Base-by-base conservation (phyloP, 1,284 basidiomycete genomes). In the Tylopilus sp. region DNA sequence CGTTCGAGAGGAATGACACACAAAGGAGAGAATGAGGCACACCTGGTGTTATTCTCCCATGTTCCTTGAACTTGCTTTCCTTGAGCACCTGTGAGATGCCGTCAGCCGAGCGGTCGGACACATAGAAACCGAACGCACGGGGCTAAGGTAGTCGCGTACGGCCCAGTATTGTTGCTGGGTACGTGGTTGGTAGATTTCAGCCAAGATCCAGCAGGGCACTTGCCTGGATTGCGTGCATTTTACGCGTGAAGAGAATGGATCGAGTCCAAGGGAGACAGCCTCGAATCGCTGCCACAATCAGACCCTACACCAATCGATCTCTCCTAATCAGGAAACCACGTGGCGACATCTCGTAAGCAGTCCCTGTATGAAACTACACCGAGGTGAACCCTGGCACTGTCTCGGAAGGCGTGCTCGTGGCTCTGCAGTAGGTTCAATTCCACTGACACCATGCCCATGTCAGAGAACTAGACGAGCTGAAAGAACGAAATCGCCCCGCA, bases 41-140 rank as follows among this genome's bases (percentile, higher is more conserved):
- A 96, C 93, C 94, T 55, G 94, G 95, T 15, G 91, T 97, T 64
- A 97, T 96, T 48, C 95, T 78, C 11, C 96, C 96, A 65, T 97
- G 92, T 70, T 99, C 96, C 70, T 97, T 98, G 78, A 99, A 99
- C 70, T 98, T 98, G 74, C 90, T 94, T 74, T 99, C 96, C 65
- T 89, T 89, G 59, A 99, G 79, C 28, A 98, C 95, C 92, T 94
- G 51, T 10, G 29, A 34, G 63, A 67, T 60, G 50, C 54, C 56
- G 58, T 69, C 51, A 69, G 64, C 33, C 55, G 60, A 60, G 64
- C 60, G 63, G 36, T 50, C 41, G 56, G 55, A 58, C 58, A 18
- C 44, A 10, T 25, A 53, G 60, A 53, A 58, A 33, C 54, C 41
- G 44, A 48, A 64, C 81, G 59, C 68, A 94, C 93, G 6, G 96